Evolutionary conservation across 192 early-diverging fungal genomes (phyloP).

Genomic region (Backusella circina): DNA sequence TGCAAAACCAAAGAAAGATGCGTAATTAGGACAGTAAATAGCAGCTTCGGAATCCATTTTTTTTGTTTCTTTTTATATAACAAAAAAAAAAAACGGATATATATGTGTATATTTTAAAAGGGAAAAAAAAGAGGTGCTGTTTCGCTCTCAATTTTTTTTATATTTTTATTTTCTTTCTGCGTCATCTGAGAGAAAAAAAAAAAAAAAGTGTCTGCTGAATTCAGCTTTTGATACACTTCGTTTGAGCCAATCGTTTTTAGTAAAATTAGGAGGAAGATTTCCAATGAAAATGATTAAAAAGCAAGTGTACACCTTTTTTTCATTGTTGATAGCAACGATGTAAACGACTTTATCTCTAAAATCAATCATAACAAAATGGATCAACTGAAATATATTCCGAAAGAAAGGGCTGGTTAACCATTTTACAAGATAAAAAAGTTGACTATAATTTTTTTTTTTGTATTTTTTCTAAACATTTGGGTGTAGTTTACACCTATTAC

Average conservation of each 20-base stretch:
- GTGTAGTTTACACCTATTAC: no score
- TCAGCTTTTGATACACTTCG: no score
- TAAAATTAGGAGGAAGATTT: not conserved
- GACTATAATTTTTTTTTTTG: no score
- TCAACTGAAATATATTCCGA: not conserved
- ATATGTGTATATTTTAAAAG: not conserved
- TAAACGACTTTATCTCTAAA: not conserved
- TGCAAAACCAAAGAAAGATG: constrained; percentile 94
- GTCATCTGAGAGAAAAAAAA: not conserved
- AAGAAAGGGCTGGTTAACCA: no score
- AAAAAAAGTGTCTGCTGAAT: no score
- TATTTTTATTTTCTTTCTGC: not conserved
- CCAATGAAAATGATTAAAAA: not conserved
- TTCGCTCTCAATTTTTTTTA: not conserved
- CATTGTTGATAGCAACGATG: no score
- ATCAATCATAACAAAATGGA: not conserved
- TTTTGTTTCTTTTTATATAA: not conserved
- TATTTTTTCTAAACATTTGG: no score
- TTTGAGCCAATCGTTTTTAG: not conserved
- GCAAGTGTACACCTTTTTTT: not conserved
- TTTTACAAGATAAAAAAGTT: no score
- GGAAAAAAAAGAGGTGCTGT: not conserved
- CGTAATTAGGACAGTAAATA: constrained; percentile 74
- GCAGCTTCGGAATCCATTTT: constrained; percentile 8
- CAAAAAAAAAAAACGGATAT: not conserved